Conservation (phyloP, 169 alveolate species). For the Cryptosporidium parvum region DNA sequence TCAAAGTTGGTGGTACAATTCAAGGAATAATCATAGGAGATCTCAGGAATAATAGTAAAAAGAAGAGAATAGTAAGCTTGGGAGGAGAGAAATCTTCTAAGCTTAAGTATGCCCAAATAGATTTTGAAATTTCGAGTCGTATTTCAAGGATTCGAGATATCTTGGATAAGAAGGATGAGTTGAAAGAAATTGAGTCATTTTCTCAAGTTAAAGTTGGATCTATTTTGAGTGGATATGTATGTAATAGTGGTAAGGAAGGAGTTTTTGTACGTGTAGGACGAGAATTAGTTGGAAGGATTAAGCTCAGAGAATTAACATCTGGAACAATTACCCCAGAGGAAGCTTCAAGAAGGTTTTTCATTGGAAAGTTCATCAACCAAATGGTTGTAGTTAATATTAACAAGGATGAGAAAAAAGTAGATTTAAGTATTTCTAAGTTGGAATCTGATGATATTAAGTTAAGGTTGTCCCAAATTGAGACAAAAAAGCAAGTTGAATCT, state of each 20-base stretch:
- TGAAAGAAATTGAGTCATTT: not conserved
- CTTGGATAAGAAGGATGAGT: not conserved
- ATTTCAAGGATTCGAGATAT: constrained; percentile 50
- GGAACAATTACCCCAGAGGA: constrained; percentile 64
- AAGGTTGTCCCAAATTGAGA: constrained; percentile 47
- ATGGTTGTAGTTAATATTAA: constrained; percentile 15
- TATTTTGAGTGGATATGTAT: constrained; percentile 49
- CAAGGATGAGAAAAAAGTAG: constrained; percentile 34
- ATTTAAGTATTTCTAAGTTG: constrained; percentile 52
- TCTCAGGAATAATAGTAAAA: not conserved
- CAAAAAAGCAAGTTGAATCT: not conserved
- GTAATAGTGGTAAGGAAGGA: constrained; percentile 62
- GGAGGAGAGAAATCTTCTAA: not conserved
- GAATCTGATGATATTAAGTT: constrained; percentile 50
- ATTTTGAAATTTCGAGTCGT: constrained; percentile 34
- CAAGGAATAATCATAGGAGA: constrained; percentile 1
- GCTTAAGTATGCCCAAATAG: constrained; percentile 20
- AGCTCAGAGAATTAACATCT: constrained; percentile 45
- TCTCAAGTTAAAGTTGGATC: constrained; percentile 40
- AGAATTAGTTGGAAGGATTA: constrained; percentile 61
- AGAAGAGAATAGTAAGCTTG: constrained; percentile 7
- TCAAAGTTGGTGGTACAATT: constrained; percentile 7
- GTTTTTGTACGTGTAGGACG: constrained; percentile 66
- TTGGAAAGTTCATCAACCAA: constrained; percentile 27
- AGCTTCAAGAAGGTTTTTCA: constrained; percentile 7